Evolutionary conservation across 495 filamentous ascomycete species (phyloP).

Genomic region (Wilcoxina mikolae): DNA sequence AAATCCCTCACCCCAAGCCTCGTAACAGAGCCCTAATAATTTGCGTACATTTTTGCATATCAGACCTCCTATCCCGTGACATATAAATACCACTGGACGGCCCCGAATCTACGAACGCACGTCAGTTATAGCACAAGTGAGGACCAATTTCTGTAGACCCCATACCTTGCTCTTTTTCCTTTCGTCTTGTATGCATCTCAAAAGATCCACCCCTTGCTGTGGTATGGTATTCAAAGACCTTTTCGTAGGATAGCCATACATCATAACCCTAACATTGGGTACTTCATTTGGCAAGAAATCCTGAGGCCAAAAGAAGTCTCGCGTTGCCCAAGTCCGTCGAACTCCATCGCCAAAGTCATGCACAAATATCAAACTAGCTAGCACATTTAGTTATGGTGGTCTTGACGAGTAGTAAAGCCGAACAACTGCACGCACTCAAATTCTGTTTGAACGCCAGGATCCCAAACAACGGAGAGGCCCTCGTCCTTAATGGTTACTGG

Average conservation of each 20-base stretch:
- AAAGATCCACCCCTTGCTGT: neutral
- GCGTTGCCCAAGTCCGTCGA: neutral
- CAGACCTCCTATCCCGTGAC: constrained; percentile 1
- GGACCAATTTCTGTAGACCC: too few species aligned
- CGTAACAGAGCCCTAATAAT: neutral
- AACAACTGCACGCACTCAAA: constrained; percentile 1
- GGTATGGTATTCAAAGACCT: neutral
- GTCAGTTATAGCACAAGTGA: too few species aligned
- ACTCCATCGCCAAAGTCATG: constrained; percentile 5
- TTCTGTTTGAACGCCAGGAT: neutral
- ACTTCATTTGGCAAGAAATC: neutral
- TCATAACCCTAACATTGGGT: neutral
- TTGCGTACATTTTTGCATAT: constrained; percentile 4
- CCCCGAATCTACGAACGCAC: neutral
- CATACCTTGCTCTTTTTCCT: constrained; percentile 4
- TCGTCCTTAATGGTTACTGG: constrained; percentile 2
- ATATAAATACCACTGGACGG: neutral
- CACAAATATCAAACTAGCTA: neutral
- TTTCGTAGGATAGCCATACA: constrained; percentile 3
- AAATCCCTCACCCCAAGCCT: neutral
- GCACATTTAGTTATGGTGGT: neutral
- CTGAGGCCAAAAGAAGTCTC: constrained; percentile 4
- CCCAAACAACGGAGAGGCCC: neutral
- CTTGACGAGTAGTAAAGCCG: neutral
- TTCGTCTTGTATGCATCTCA: neutral